phyloP scores from a whole-genome alignment of 129 eudicot genomes.

The Ambrosia trifida region DNA sequence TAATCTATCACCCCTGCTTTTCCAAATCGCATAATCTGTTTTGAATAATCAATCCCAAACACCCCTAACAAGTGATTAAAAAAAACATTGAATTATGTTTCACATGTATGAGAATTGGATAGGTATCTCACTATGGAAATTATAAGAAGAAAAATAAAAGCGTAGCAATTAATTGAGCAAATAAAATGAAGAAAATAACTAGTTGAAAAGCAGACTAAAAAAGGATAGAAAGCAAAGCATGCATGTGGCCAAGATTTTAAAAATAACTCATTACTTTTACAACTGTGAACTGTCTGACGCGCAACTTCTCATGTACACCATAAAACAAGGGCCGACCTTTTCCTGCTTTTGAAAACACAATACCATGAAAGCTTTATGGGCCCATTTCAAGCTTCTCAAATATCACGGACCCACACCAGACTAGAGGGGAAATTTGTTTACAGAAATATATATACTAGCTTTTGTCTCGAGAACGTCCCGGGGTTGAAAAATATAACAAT shows the following conservation, averaged over 20 bases:
- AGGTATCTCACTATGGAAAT: too few relatives aligned
- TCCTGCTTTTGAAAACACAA: conserved; percentile 16
- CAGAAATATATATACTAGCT: too few relatives aligned
- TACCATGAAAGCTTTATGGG: conserved; percentile 30
- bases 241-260: conserved; percentile 7
- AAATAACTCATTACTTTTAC: conserved; percentile 35
- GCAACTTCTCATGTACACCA: conserved; percentile 28
- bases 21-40: too few relatives aligned
- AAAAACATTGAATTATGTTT: too few relatives aligned
- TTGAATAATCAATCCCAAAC: too few relatives aligned
- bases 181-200: not conserved
- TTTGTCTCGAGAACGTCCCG: too few relatives aligned
- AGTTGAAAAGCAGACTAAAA: conserved; percentile 29
- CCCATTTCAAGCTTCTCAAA: conserved; percentile 10
- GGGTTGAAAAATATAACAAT: too few relatives aligned
- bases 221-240: not conserved
- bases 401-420: conserved; percentile 13
- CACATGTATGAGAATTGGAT: not conserved
- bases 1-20: too few relatives aligned
- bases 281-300: conserved; percentile 38
- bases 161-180: not conserved
- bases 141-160: not conserved
- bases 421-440: not conserved
- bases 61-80: too few relatives aligned
- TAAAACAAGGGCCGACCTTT: conserved; percentile 22